These are phyloP conservation scores for Collybia nuda DNA, from an alignment of 768 basidiomycete genomes.

Conservation along the genomic window DNA sequence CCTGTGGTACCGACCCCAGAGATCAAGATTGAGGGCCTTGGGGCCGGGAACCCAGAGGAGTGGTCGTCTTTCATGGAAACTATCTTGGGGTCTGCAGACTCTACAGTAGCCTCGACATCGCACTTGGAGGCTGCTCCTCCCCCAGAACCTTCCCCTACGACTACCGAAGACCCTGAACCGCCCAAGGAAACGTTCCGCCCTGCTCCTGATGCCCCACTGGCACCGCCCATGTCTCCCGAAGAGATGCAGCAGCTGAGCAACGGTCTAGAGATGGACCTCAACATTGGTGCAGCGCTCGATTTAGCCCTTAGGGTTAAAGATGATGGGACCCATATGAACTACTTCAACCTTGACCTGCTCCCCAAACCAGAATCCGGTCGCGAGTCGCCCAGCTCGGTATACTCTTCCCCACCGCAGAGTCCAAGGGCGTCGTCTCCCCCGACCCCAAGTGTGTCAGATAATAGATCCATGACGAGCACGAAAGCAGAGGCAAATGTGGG, in stretches of 20 bases:
- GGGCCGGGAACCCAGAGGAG: slow-evolving; percentile 31
- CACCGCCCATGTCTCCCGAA: slow-evolving; percentile 30
- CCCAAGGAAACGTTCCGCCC: not conserved
- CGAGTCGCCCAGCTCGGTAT: slow-evolving; percentile 34
- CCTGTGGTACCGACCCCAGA: slow-evolving; percentile 18
- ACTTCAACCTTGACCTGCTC: slow-evolving; percentile 36
- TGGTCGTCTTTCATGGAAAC: slow-evolving; percentile 43
- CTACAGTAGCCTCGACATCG: slow-evolving; percentile 12
- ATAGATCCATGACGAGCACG: slow-evolving; percentile 13
- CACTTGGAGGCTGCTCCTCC: not conserved
- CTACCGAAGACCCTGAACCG: not conserved
- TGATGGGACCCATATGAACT: slow-evolving; percentile 28
- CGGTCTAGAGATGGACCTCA: slow-evolving; percentile 36
- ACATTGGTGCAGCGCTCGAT: slow-evolving; percentile 37
- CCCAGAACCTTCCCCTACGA: slow-evolving; percentile 1
- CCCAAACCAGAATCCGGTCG: slow-evolving; percentile 28
- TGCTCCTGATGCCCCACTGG: slow-evolving; percentile 4
- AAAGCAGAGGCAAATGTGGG: slow-evolving; percentile 6
- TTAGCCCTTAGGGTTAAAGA: slow-evolving; percentile 34
- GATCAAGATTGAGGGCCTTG: slow-evolving; percentile 30
- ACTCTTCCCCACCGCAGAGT: slow-evolving; percentile 33
- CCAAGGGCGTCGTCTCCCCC: slow-evolving; percentile 26
- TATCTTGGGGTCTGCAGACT: slow-evolving; percentile 24
- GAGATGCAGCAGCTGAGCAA: slow-evolving; percentile 34
- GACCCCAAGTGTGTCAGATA: slow-evolving; percentile 16